Evolutionary conservation across 345 rosid genomes (phyloP), one percentile per base, ranked within the genome.

Genomic region (Excoecaria cochinchinensis): DNA sequence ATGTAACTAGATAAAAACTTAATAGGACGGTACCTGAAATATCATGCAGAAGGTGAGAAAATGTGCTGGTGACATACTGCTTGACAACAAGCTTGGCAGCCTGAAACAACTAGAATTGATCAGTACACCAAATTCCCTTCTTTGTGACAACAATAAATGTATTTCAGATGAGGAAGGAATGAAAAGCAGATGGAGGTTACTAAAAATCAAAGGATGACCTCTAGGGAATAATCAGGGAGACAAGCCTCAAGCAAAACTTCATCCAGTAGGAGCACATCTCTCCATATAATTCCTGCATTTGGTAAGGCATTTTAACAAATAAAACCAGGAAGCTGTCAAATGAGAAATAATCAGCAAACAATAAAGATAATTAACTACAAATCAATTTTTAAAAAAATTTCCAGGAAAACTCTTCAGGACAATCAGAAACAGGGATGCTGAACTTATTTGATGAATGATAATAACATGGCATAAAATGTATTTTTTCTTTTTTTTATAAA

Each of bases 221-320:
- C 90, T 74, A 88, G 79, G 17, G 90, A 86, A 81, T 84, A 84
- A 74, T 87, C 97, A 61, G 92, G 85, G 70, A 96, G 94, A 62
- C 79, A 84, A 85, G 97, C 93, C 79, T 91, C 97, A 75, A 77
- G 82, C 76, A 93, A 80, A 39, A 88, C 95, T 83, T 89, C 93
- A 81, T 93, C 97, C 91, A 96, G 81, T 75, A 93, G 81, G 58
- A 89, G 90, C 50, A 90, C 97, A 85, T 92, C 97, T 75, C 83
- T 85, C 99, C 98, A 96, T 71, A 96, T 84, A 58, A 86, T 81
- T 83, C 92, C 98, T 95, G 83, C 78, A 77, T 67, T 75, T 65
- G 38, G 59, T 55, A 58, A 75, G 77, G 74, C 59, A 80, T 76
- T 72, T 72, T 61, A 58, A 70, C 25, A 42, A 57, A 75, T 60